These are phyloP conservation scores for Taphrina wiesneri DNA, from an alignment of 1,139 yeast species.

Conservation along the genomic window DNA sequence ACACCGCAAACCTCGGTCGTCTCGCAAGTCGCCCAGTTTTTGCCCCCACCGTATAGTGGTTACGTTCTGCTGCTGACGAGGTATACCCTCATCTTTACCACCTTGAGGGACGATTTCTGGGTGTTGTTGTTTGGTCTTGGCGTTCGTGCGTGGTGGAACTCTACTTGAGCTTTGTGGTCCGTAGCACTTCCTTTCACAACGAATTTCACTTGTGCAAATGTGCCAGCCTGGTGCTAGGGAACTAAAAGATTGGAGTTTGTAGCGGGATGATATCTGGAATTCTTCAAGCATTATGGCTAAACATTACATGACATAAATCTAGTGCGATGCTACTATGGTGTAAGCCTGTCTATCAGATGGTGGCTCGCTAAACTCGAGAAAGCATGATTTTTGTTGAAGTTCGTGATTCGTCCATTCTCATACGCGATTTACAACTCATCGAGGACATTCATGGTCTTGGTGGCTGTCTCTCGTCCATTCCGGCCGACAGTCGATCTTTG, in stretches of 20 bases:
- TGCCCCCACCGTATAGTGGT: constrained; percentile 40
- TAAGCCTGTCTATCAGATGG: no score
- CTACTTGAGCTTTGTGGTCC: no score
- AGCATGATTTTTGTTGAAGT: neutral
- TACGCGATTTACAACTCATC: neutral
- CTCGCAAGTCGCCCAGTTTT: constrained; percentile 37
- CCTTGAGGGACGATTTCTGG: constrained; percentile 38
- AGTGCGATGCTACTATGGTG: no score
- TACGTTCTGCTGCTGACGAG: constrained; percentile 41
- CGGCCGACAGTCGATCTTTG: neutral
- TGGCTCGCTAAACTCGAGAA: neutral
- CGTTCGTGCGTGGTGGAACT: constrained; percentile 2
- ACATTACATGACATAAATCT: neutral
- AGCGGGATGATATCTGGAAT: no score
- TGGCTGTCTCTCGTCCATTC: neutral
- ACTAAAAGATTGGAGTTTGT: no score
- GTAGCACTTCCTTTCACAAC: no score
- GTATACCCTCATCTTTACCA: constrained; percentile 37
- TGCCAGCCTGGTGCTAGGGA: no score
- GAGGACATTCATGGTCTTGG: neutral
- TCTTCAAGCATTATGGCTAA: neutral
- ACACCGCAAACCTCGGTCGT: constrained; percentile 42
- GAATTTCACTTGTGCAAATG: no score
- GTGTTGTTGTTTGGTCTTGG: constrained; percentile 37
- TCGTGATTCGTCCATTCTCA: neutral